Evolutionary conservation across 176 grass and related monocot species (phyloP).

Genomic region (Carex littledalei): DNA sequence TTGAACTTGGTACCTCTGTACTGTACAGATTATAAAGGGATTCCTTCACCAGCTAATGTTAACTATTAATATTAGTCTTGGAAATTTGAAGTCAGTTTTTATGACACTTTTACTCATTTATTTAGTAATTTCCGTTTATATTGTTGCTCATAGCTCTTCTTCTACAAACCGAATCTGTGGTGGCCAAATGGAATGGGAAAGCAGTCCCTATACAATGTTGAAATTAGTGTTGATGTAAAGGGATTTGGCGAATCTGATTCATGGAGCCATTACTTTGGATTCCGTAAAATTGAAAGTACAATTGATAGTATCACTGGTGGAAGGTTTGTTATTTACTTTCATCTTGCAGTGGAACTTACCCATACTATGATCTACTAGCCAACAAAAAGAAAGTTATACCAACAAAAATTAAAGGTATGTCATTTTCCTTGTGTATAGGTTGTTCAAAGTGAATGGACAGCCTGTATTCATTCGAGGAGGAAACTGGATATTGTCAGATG

Average conservation of each 20-base stretch:
- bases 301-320: constrained; percentile 81
- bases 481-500: constrained; percentile 99
- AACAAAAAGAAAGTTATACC: not conserved
- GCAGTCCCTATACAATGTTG: constrained; percentile 73
- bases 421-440: constrained; percentile 38
- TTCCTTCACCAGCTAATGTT: not conserved
- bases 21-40: not conserved
- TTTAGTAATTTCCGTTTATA: not conserved
- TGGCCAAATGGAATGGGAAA: constrained; percentile 99
- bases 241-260: constrained; percentile 90
- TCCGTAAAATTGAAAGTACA: constrained; percentile 78
- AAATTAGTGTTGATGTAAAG: constrained; percentile 70
- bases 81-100: not conserved
- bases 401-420: not conserved
- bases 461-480: constrained; percentile 91
- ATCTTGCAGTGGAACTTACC: not conserved
- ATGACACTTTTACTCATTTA: not conserved
- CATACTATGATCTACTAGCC: not conserved
- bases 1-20: not conserved
- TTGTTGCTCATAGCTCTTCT: constrained; percentile 59
- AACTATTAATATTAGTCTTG: not conserved
- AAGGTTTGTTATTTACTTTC: constrained; percentile 42
- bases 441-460: constrained; percentile 92
- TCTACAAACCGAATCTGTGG: constrained; percentile 97
- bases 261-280: constrained; percentile 74